Conservation (phyloP, 2,329 filamentous ascomycete species). For the Diaporthe citriasiana region DNA sequence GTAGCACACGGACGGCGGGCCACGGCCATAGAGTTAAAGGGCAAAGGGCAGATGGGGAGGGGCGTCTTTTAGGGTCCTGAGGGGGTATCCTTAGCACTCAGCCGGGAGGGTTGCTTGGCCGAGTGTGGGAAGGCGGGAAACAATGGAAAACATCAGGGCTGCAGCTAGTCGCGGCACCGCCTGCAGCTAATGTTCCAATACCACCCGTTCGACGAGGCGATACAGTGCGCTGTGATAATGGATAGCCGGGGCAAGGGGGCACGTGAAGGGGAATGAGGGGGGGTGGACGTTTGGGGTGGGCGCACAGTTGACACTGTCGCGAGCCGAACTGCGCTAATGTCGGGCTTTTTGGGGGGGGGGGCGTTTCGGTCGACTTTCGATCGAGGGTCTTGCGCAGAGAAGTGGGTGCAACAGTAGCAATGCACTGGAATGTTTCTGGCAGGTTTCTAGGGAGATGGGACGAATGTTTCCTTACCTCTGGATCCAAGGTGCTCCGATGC, state of each 20-base stretch:
- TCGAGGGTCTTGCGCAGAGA: constrained; percentile 34
- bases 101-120: constrained; percentile 45
- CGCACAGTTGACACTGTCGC: constrained; percentile 45
- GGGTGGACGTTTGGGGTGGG: constrained; percentile 2
- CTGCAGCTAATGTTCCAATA: constrained; percentile 46
- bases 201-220: constrained; percentile 39
- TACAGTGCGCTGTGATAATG: constrained; percentile 39
- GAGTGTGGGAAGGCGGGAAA: constrained; percentile 49
- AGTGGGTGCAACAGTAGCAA: constrained; percentile 37
- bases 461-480: constrained; percentile 42
- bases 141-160: constrained; percentile 39
- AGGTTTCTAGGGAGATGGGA: constrained; percentile 39
- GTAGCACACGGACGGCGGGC: constrained; percentile 62
- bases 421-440: constrained; percentile 42
- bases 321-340: constrained; percentile 43
- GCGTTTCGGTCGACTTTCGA: constrained; percentile 15
- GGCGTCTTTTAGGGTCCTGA: constrained; percentile 44
- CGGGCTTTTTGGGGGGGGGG: constrained; percentile 37
- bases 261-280: constrained; percentile 20
- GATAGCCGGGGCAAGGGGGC: constrained; percentile 36
- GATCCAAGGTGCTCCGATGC: constrained; percentile 33
- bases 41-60: constrained; percentile 48
- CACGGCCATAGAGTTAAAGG: constrained; percentile 57
- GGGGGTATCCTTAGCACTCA: constrained; percentile 36
- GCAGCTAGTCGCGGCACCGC: constrained; percentile 44